Evolutionary conservation across 2,329 filamentous ascomycete genomes (phyloP).

Genomic region (Amylocarpus encephaloides): DNA sequence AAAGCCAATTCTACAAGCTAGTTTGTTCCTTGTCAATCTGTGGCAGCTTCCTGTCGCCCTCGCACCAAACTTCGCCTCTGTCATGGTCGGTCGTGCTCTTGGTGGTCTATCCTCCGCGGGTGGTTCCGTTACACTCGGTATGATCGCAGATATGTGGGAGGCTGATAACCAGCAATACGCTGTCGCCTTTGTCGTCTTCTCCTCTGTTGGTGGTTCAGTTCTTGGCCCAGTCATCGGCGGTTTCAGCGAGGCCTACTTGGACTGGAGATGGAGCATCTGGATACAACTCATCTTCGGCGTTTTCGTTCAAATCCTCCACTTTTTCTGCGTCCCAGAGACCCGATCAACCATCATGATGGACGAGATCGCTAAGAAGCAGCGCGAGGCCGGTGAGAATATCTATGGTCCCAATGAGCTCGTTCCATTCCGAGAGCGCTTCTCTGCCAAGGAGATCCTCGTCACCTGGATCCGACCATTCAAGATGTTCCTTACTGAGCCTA

Average conservation of each 20-base stretch:
- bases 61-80: slow-evolving; percentile 64
- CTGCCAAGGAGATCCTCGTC: slow-evolving; percentile 46
- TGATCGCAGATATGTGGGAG: slow-evolving; percentile 71
- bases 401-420: slow-evolving; percentile 69
- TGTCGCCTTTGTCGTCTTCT: slow-evolving; percentile 71
- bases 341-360: slow-evolving; percentile 73
- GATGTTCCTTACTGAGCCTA: slow-evolving; percentile 70
- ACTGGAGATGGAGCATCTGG: slow-evolving; percentile 78
- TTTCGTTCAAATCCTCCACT: slow-evolving; percentile 60
- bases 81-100: slow-evolving; percentile 64
- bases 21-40: slow-evolving; percentile 69
- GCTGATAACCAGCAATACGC: slow-evolving; percentile 67
- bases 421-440: slow-evolving; percentile 52
- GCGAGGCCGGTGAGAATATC: slow-evolving; percentile 51
- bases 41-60: slow-evolving; percentile 68
- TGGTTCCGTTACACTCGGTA: slow-evolving; percentile 66
- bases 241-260: slow-evolving; percentile 60
- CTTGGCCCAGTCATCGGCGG: slow-evolving; percentile 74
- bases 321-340: slow-evolving; percentile 70
- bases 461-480: slow-evolving; percentile 61
- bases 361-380: slow-evolving; percentile 67
- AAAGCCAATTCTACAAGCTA: slow-evolving; percentile 67
- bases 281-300: slow-evolving; percentile 75
- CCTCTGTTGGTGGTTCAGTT: slow-evolving; percentile 70
- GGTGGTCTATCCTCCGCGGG: slow-evolving; percentile 67